Base-by-base conservation (phyloP, 2,329 filamentous ascomycete genomes). In the Magnaporthiopsis incrustans region DNA sequence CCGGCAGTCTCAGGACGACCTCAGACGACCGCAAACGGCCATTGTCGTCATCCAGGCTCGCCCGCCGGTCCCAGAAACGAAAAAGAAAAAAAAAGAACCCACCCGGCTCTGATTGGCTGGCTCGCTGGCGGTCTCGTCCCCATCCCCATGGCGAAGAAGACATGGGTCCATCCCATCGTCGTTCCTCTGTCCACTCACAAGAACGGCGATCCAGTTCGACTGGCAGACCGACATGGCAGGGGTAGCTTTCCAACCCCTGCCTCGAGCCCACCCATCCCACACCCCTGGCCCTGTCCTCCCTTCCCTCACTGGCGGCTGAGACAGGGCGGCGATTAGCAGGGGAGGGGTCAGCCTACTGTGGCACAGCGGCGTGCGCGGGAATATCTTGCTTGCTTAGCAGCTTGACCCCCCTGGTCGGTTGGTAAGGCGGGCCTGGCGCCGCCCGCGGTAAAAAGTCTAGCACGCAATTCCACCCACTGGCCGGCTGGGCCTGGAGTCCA, bases 401-500 rank as follows among this genome's bases (percentile, higher is more conserved):
- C 38, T 6, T 30, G 30, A 4, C 30, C 30, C 33, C 33, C 33
- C 33, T 35, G 33, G 38, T 50, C 18, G 38, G 15, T 22, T 50
- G 38, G 44, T 53, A 53, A 22, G 44, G 44, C 44, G 44, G 44
- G 44, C 44, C 44, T 50, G 44, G 44, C 44, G n/a, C 7, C 44
- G n/a, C 7, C 44, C 22, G n/a, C 22, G 44, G 44, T 32, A 35
- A 35, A 32, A 60, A 32, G 58, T 26, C 58, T 60, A 60, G 58
- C 58, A 64, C 62, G 62, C 62, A 35, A 64, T 64, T 58, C 56
- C 53, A 32, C 15, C 62, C 15, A 30, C 27, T 22, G 5, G 15
- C 44, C 4, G 22, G 44, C 44, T 53, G n/a, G 18, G 44, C 8
- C 44, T 10, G n/a, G 22, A 53, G 44, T 50, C 44, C 14, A 50